Evolutionary conservation across 2,329 filamentous ascomycete genomes (phyloP), one percentile per base, ranked within the genome.

Genomic region (Dactylellina parvicollis): DNA sequence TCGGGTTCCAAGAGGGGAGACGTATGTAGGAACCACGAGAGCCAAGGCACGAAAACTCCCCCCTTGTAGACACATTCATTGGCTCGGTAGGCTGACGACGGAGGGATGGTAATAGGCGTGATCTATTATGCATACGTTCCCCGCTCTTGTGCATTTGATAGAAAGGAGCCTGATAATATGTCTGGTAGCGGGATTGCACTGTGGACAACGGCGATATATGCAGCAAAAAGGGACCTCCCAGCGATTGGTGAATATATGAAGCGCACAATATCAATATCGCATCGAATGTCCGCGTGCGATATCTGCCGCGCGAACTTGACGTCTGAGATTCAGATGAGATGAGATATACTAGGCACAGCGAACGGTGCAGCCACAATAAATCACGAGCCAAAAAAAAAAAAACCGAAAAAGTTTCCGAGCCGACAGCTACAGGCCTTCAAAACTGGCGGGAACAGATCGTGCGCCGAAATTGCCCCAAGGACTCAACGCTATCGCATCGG

Each of bases 1-100:
- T 46, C 32, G 40, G 40, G 55, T 40, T 59, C 38, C 26, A 54
- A 42, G 38, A 49, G 52, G 46, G 44, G n/a, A n/a, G n/a, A n/a
- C n/a, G n/a, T 26, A 69, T 69, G 38, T 69, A 55, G 64, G 64
- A 59, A 54, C 64, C 42, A 52, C 10, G 9, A 59, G 46, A 38
- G 44, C 46, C 47, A 47, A 54, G 24, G 38, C n/a, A 26, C 7
- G 16, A 16, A 20, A 10, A 36, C 26, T 10, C 20, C 28, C 7
- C 8, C 38, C 47, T 16, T 49, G 46, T 52, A 26, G 44, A 26
- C 38, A 7, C 14, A 38, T 44, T 52, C 32, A 67, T 67, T 67
- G 64, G 64, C 30, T 69, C 64, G 64, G 62, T 34, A 60, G 64
- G 44, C 36, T 32, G 30, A 36, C 38, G 22, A 16, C 38, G 34